Evolutionary conservation across 345 rosid species (phyloP), one percentile per base, ranked within the genome.

Genomic region (Eutrema japonicum): DNA sequence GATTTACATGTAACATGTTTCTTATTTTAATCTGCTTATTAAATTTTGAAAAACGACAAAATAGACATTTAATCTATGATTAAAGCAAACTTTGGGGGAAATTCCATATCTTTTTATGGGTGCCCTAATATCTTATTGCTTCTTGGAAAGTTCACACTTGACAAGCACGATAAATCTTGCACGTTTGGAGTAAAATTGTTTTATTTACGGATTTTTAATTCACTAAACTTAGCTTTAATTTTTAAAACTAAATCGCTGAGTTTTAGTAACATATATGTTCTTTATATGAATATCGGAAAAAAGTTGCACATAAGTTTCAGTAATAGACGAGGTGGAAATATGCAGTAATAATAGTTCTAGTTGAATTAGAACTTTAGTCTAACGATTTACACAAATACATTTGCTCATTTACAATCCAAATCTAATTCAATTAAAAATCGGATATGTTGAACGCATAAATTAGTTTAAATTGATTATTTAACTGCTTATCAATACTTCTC

Each of bases 31-130:
- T 13, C 14, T 33, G 40, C 2, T 18, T 29, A 18, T 37, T 64
- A 33, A 22, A 51, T 12, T 10, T 61, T 57, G 48, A 27, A 57
- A 60, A 30, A 71, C 73, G 80, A 77, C 77, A 77, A 77, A 77
- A 51, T 71, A 71, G 57, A 77, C 80, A 77, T 77, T 77, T 77
- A 66, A 77, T 77, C 80, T 71, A 71, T 27, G 77, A 71, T 66
- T 59, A 77, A 71, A 52, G 51, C 42, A 65, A 57, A 43, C 59
- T 51, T 66, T 66, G 68, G 57, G 80, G 50, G 63, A 42, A 63
- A 14, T 50, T 72, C 68, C 33, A 77, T 58, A 76, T 70, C 71
- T 76, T 66, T 75, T 72, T 43, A 71, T 71, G 69, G 69, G 77
- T 59, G 64, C 59, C 52, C 67, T 64, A 49, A 65, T 77, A 71